phyloP scores from a whole-genome alignment of 352 stramenopile genomes.

The Phytopythium chamaehyphon region DNA sequence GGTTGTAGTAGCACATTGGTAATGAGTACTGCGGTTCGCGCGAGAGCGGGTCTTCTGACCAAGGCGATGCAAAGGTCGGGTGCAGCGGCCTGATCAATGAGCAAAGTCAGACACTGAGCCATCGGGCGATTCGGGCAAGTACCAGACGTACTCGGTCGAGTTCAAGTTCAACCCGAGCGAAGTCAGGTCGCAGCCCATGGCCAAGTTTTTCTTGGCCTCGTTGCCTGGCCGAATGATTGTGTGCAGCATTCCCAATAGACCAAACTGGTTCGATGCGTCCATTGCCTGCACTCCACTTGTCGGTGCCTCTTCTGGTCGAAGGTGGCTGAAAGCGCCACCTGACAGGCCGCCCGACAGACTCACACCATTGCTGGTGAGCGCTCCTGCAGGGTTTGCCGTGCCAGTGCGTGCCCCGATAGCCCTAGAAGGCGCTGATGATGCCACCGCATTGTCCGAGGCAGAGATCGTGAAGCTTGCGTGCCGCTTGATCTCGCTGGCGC shows the following conservation, averaged over 20 bases:
- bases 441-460: constrained; percentile 54
- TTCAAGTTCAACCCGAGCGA: constrained; percentile 84
- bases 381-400: background rate
- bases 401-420: constrained; percentile 51
- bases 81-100: constrained; percentile 51
- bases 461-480: constrained; percentile 72
- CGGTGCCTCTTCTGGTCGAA: constrained; percentile 27
- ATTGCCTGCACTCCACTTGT: constrained; percentile 35
- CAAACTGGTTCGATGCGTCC: constrained; percentile 73
- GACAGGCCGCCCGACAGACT: constrained; percentile 55
- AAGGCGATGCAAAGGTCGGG: constrained; percentile 80
- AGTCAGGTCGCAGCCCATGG: constrained; percentile 78
- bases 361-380: constrained; percentile 17
- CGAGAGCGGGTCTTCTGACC: constrained; percentile 62
- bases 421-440: constrained; percentile 28
- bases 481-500: constrained; percentile 50
- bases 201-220: constrained; percentile 69
- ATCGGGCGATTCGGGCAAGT: background rate
- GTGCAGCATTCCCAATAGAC: constrained; percentile 78
- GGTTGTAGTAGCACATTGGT: constrained; percentile 88
- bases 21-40: constrained; percentile 84
- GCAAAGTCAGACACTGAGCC: background rate
- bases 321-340: constrained; percentile 54
- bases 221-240: constrained; percentile 66
- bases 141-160: constrained; percentile 62